phyloP scores from a whole-genome alignment of 768 basidiomycete genomes.

The Mycena alexandri region DNA sequence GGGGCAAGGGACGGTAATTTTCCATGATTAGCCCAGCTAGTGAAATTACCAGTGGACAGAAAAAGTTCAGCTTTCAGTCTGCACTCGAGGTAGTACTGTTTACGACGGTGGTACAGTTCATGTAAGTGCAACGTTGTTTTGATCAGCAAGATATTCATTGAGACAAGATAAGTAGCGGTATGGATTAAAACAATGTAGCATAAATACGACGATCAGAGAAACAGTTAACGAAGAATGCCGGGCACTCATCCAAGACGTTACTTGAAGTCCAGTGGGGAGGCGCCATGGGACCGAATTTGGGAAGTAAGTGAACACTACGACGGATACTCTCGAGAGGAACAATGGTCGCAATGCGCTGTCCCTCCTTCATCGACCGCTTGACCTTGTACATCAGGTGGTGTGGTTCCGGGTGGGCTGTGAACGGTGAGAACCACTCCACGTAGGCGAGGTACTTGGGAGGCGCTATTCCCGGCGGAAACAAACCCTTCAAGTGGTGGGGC shows the following conservation, averaged over 20 bases:
- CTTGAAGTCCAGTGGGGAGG: constrained; percentile 7
- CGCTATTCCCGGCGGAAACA: constrained; percentile 1
- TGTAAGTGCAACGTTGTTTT: no score
- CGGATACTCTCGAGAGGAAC: constrained; percentile 45
- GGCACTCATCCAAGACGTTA: constrained; percentile 16
- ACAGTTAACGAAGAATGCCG: constrained; percentile 12
- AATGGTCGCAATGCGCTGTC: constrained; percentile 38
- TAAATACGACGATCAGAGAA: constrained; percentile 25
- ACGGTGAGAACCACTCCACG: constrained; percentile 43
- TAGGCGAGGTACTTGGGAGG: constrained; percentile 41
- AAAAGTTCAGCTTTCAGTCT: no score
- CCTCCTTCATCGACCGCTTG: constrained; percentile 18
- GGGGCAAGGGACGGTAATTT: no score
- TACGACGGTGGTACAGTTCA: no score
- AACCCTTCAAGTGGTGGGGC: not conserved
- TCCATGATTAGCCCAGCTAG: no score
- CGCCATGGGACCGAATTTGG: constrained; percentile 4
- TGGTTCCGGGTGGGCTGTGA: constrained; percentile 32
- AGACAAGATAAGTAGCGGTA: no score
- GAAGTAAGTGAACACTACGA: constrained; percentile 44
- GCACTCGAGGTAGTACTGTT: no score
- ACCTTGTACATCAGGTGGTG: constrained; percentile 20
- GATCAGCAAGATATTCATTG: no score
- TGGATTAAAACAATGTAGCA: constrained; percentile 24
- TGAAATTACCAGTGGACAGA: no score